Percentiles rank a stretch among this genome's conserved stretches.
Conservation (phyloP, 208 protist genomes). For the Lotmaria passim region DNA sequence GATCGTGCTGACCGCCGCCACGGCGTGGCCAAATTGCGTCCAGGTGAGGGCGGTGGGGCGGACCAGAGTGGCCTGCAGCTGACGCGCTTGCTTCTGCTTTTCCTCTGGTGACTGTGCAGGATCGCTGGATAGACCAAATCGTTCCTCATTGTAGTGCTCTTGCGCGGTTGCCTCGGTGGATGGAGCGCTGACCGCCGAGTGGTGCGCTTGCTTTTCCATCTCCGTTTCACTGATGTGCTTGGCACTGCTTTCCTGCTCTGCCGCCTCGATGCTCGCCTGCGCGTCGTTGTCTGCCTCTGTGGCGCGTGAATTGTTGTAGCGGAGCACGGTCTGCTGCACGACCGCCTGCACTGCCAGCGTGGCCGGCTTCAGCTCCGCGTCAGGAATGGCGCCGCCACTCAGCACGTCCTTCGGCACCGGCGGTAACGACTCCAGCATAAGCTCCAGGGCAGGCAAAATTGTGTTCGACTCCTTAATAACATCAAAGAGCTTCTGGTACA, state of each 20-base stretch:
- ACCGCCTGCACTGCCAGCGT: constrained; percentile 17
- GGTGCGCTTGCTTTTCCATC: too few species aligned
- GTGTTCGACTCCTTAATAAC: constrained; percentile 62
- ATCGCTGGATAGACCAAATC: constrained; percentile 2
- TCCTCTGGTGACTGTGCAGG: constrained; percentile 1
- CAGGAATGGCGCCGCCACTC: constrained; percentile 41
- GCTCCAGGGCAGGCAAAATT: constrained; percentile 49
- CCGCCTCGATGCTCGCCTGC: not conserved
- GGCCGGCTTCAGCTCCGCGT: constrained; percentile 17
- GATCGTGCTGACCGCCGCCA: constrained; percentile 36
- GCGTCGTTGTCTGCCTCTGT: not conserved
- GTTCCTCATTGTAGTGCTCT: constrained; percentile 10
- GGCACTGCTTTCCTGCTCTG: not conserved
- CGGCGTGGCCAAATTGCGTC: constrained; percentile 54
- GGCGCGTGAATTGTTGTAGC: not conserved
- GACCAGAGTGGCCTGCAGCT: constrained; percentile 16
- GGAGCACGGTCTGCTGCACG: constrained; percentile 10
- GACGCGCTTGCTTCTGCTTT: not conserved
- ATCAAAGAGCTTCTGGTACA: constrained; percentile 74
- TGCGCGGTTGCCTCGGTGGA: not conserved
- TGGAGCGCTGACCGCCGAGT: too few species aligned
- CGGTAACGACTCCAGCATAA: constrained; percentile 49
- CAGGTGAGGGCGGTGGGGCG: constrained; percentile 51
- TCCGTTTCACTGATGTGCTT: not conserved
- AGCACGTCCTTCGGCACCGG: constrained; percentile 38